phyloP scores from a whole-genome alignment of 2,329 filamentous ascomycete genomes.

The Alternaria ethzedia region DNA sequence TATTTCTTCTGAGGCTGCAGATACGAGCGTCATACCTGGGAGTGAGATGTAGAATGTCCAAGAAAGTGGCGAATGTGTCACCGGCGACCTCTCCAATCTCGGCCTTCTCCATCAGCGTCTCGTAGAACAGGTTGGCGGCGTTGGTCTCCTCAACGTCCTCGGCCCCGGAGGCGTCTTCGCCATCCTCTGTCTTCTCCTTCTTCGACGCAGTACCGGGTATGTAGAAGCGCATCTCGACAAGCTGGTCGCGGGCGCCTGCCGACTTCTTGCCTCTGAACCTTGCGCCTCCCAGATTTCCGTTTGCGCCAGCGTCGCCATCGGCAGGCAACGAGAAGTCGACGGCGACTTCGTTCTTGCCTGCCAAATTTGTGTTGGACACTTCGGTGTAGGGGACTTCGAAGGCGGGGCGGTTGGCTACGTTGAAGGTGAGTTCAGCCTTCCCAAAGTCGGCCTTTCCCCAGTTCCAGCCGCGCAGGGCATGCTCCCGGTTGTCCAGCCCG shows the following conservation, averaged over 20 bases:
- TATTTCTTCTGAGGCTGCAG: conserved; percentile 6
- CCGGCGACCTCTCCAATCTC: conserved; percentile 99
- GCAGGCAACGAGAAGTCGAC: conserved; percentile 86
- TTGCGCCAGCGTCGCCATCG: conserved; percentile 74
- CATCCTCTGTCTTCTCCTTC: conserved; percentile 73
- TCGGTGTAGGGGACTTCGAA: conserved; percentile 98
- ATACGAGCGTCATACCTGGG: conserved; percentile 67
- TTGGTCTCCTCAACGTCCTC: conserved; percentile 80
- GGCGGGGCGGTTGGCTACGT: conserved; percentile 92
- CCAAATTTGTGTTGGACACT: conserved; percentile 96
- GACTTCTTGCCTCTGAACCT: conserved; percentile 84
- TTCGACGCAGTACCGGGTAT: conserved; percentile 85
- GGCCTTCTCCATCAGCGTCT: conserved; percentile 96
- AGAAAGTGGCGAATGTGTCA: conserved; percentile 95
- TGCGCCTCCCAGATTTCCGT: conserved; percentile 75
- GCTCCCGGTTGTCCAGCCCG: conserved; percentile 89
- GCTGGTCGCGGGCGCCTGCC: conserved; percentile 85
- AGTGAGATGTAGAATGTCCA: conserved; percentile 95
- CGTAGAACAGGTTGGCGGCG: conserved; percentile 96
- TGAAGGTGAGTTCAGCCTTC: conserved; percentile 94
- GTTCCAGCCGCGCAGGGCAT: conserved; percentile 96
- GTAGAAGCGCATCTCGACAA: conserved; percentile 99
- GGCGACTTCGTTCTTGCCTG: conserved; percentile 96
- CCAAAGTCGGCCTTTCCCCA: conserved; percentile 99
- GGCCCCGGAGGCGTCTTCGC: conserved; percentile 65